Percentiles rank a stretch among this genome's conserved stretches.
Conservation (phyloP, 164 flowering plant species). For the Tetrastigma voinierianum region DNA sequence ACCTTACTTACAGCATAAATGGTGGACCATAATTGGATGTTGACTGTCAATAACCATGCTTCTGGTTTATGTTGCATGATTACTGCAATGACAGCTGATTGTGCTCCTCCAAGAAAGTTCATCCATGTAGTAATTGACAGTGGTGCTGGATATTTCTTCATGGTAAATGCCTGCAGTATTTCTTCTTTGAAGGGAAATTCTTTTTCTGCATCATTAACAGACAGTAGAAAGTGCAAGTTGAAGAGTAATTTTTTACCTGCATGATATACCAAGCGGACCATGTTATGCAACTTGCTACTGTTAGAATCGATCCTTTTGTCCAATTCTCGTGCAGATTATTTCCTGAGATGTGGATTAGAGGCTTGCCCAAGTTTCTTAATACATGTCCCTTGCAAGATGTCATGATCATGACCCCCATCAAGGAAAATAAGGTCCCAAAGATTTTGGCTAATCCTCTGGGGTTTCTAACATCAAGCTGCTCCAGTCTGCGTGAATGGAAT, state of each 20-base stretch:
- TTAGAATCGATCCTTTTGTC: conserved; percentile 80
- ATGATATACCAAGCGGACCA: conserved; percentile 79
- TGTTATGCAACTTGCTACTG: conserved; percentile 67
- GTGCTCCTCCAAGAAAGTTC: conserved; percentile 73
- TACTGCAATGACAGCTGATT: conserved; percentile 69
- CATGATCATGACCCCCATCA: conserved; percentile 76
- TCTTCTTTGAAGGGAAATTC: no score
- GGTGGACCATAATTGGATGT: conserved; percentile 62
- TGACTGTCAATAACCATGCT: conserved; percentile 60
- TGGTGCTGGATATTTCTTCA: conserved; percentile 78
- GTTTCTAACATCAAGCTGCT: conserved; percentile 43
- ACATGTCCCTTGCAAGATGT: conserved; percentile 72
- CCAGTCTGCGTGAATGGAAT: conserved; percentile 41
- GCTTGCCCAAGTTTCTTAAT: conserved; percentile 35
- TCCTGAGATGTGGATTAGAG: conserved; percentile 48
- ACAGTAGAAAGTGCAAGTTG: no score
- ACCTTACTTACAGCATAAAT: conserved; percentile 58
- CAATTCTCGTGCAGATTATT: conserved; percentile 52
- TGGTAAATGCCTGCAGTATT: conserved; percentile 52
- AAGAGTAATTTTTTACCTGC: conserved; percentile 56
- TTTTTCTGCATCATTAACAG: no score
- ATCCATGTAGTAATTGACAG: conserved; percentile 86
- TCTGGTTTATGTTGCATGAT: conserved; percentile 36
- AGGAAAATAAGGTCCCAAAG: conserved; percentile 61
- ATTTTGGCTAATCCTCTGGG: conserved; percentile 68